Evolutionary conservation across 2,329 filamentous ascomycete genomes (phyloP).

Genomic region (Botrytis byssoidea): DNA sequence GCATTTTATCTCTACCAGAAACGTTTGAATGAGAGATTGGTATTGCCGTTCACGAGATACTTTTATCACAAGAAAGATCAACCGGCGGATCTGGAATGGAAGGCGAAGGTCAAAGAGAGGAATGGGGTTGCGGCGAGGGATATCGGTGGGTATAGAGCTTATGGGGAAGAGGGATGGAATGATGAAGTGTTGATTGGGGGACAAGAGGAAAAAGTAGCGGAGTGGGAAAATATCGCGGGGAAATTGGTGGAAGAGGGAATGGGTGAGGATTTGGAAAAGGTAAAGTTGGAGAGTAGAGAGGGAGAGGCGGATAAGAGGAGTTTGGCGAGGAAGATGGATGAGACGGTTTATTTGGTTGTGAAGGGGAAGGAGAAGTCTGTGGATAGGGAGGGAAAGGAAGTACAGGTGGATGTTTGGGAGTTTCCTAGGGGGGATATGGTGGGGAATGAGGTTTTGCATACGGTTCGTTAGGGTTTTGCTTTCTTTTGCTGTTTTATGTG

Average conservation of each 20-base stretch:
- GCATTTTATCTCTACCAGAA: slow-evolving; percentile 97
- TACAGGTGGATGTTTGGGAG: slow-evolving; percentile 63
- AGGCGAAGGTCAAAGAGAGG: slow-evolving; percentile 76
- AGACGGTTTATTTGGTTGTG: slow-evolving; percentile 86
- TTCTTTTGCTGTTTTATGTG: background rate
- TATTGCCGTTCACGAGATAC: slow-evolving; percentile 80
- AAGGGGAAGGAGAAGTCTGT: slow-evolving; percentile 47
- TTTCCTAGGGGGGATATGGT: slow-evolving; percentile 74
- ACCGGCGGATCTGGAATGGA: slow-evolving; percentile 82
- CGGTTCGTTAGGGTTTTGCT: slow-evolving; percentile 56
- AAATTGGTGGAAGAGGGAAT: slow-evolving; percentile 51
- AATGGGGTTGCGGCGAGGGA: slow-evolving; percentile 74
- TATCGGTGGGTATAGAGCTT: slow-evolving; percentile 79
- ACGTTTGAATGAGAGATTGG: slow-evolving; percentile 88
- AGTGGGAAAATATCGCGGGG: slow-evolving; percentile 52
- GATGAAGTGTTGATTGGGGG: slow-evolving; percentile 84
- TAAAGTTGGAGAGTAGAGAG: slow-evolving; percentile 64
- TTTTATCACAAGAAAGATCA: slow-evolving; percentile 96
- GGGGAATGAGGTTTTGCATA: slow-evolving; percentile 73
- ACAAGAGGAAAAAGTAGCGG: slow-evolving; percentile 51
- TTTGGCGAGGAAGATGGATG: slow-evolving; percentile 74
- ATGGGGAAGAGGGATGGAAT: slow-evolving; percentile 74
- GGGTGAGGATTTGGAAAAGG: slow-evolving; percentile 42
- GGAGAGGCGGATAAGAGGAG: slow-evolving; percentile 74
- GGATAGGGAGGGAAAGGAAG: slow-evolving; percentile 40